phyloP scores from a whole-genome alignment of 1,284 basidiomycete species.

The Microbotryomycetes sp. region DNA sequence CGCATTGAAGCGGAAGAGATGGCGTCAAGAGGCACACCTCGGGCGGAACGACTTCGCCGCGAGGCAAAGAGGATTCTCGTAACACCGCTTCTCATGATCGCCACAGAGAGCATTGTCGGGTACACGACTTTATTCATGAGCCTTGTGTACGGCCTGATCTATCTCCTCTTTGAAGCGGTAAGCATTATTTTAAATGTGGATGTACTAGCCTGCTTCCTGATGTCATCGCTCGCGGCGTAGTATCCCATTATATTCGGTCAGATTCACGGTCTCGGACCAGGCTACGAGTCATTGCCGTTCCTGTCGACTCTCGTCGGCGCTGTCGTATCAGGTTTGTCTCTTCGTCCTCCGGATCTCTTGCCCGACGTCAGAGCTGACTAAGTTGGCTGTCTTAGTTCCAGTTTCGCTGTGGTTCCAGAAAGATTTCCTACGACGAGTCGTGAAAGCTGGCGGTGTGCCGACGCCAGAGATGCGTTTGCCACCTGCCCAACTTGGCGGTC shows the following conservation, averaged over 20 bases:
- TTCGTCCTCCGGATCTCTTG: slow-evolving; percentile 35
- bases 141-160: slow-evolving; percentile 39
- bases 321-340: slow-evolving; percentile 34
- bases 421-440: slow-evolving; percentile 35
- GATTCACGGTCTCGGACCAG: slow-evolving; percentile 38
- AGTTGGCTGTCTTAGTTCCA: slow-evolving; percentile 29
- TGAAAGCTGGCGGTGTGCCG: slow-evolving; percentile 28
- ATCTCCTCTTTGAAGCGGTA: background rate
- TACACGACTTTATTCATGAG: slow-evolving; percentile 29
- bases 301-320: slow-evolving; percentile 41
- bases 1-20: slow-evolving; percentile 17
- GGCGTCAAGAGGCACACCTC: slow-evolving; percentile 10
- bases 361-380: slow-evolving; percentile 35
- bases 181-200: background rate
- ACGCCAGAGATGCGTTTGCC: slow-evolving; percentile 36
- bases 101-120: slow-evolving; percentile 41
- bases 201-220: background rate
- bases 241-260: slow-evolving; percentile 41
- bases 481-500: slow-evolving; percentile 37
- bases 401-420: slow-evolving; percentile 27
- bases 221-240: slow-evolving; percentile 18
- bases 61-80: slow-evolving; percentile 12
- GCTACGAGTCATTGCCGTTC: slow-evolving; percentile 40
- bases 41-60: background rate
- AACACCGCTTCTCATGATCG: slow-evolving; percentile 40